Evolutionary conservation across 371 early-diverging fungal species (phyloP).

Genomic region (Syncephalastrum contaminatum): DNA sequence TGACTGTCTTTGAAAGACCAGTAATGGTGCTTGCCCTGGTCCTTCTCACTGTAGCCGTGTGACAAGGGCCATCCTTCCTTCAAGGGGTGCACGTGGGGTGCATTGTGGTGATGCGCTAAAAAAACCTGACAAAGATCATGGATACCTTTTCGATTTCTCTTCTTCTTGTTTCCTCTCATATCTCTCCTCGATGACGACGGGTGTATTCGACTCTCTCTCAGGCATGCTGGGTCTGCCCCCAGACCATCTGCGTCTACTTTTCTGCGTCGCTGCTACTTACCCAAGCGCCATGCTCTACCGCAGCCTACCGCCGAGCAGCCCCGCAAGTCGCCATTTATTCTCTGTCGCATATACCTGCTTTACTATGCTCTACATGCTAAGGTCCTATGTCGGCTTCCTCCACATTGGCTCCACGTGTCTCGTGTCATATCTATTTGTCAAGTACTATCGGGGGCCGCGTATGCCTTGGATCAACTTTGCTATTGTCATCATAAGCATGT

Average conservation of each 20-base stretch:
- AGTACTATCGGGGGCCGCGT: slow-evolving; percentile 37
- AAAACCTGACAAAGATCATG: no score
- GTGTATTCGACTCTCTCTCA: no score
- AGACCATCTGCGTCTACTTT: slow-evolving; percentile 58
- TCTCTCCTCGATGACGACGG: no score
- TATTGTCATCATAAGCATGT: slow-evolving; percentile 76
- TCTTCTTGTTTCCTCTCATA: no score
- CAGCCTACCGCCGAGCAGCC: slow-evolving; percentile 43
- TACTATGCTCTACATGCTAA: slow-evolving; percentile 61
- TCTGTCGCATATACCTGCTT: slow-evolving; percentile 64
- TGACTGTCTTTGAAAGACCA: no score
- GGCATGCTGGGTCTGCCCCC: no score
- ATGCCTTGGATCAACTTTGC: slow-evolving; percentile 72
- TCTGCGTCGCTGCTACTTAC: slow-evolving; percentile 57
- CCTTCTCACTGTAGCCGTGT: no score
- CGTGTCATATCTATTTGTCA: slow-evolving; percentile 58
- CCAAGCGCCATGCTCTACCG: slow-evolving; percentile 56
- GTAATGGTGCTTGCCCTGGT: no score
- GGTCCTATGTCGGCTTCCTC: slow-evolving; percentile 56
- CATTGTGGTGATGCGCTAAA: no score
- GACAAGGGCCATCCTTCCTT: no score
- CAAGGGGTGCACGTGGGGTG: no score
- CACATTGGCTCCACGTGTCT: slow-evolving; percentile 63
- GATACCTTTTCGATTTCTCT: no score
- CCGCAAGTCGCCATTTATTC: slow-evolving; percentile 66